Evolutionary conservation across 306 rosid genomes (phyloP), one percentile per base, ranked within the genome.

Genomic region (Vicia faba): DNA sequence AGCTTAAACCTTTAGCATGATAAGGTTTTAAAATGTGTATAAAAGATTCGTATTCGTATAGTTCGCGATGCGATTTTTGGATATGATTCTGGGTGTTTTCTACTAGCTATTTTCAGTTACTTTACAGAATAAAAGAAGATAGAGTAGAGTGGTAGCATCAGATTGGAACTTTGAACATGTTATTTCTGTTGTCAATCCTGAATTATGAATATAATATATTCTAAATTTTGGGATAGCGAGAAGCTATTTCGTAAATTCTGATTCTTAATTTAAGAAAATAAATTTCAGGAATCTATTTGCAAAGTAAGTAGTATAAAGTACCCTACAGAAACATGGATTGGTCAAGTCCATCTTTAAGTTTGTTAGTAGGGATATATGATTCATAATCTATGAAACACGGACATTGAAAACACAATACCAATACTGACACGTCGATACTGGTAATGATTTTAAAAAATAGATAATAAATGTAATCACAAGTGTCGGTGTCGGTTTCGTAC

Each of bases 151-250:
- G 60, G 70, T 45, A 75, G 57, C 33, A 1, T 13, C 7, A 14
- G 33, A 51, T 75, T 10, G 23, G 56, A 40, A 62, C 36, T 11
- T 62, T 55, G 71, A 76, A 62, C 40, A n/a, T 62, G 35, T 7
- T 15, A 51, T 18, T 35, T 68, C 49, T 68, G 3, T 29, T 18
- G 5, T 28, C 23, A 3, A 54, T 56, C 20, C 7, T 54, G 67
- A 66, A 15, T 65, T 51, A 41, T 39, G 45, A 29, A 64, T 31
- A 45, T 40, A 45, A 8, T 44, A 11, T 56, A 11, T 55, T 39
- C 54, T 58, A 31, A 46, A 60, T 46, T 46, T 66, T 67, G 56
- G 45, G 19, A 11, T 56, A 55, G 29, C 19, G 50, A 53, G 50
- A 55, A 29, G 43, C 29, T 54, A 9, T 29, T 33, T 40, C 19